Evolutionary conservation across 805 yeast genomes (phyloP).

Genomic region (Starmerella floricola): DNA sequence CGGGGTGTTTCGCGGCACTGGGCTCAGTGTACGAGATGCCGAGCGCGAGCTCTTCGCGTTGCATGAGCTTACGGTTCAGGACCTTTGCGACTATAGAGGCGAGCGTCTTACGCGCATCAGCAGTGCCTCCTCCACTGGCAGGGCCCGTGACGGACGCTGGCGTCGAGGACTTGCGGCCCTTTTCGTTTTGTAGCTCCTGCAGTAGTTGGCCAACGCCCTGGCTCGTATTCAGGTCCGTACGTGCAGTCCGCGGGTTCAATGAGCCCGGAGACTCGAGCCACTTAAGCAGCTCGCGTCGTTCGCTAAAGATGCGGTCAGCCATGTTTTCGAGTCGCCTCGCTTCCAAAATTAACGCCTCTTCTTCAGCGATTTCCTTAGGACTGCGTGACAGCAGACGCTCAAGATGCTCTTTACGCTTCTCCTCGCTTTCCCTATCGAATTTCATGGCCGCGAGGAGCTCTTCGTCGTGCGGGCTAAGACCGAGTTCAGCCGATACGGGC

Average conservation of each 20-base stretch:
- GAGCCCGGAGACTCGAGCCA: conserved; percentile 68
- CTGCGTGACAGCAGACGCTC: conserved; percentile 65
- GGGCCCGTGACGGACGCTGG: conserved; percentile 25
- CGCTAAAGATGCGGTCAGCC: conserved; percentile 75
- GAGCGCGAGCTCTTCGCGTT: conserved; percentile 70
- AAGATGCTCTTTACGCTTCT: conserved; percentile 68
- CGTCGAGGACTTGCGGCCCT: conserved; percentile 30
- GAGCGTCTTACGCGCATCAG: conserved; percentile 12
- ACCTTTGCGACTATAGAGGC: conserved; percentile 22
- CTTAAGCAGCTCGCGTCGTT: conserved; percentile 65
- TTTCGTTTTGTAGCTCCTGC: conserved; percentile 61
- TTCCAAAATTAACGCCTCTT: conserved; percentile 84
- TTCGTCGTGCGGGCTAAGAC: conserved; percentile 35
- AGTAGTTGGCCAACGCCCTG: conserved; percentile 84
- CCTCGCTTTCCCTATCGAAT: conserved; percentile 59
- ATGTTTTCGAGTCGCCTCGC: conserved; percentile 85
- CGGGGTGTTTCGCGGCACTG: conserved; percentile 46
- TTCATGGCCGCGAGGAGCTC: conserved; percentile 51
- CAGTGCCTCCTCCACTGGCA: conserved; percentile 9
- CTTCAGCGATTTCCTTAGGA: conserved; percentile 97
- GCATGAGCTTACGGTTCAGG: conserved; percentile 46
- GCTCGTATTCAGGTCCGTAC: conserved; percentile 46
- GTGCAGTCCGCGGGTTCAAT: conserved; percentile 60
- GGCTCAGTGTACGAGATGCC: conserved; percentile 49
- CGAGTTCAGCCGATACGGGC: conserved; percentile 28